A percentile compares a stretch with the other conserved stretches of the same genome.
Conservation (phyloP, 2,329 filamentous ascomycete species). For the Scedosporium minutisporum region DNA sequence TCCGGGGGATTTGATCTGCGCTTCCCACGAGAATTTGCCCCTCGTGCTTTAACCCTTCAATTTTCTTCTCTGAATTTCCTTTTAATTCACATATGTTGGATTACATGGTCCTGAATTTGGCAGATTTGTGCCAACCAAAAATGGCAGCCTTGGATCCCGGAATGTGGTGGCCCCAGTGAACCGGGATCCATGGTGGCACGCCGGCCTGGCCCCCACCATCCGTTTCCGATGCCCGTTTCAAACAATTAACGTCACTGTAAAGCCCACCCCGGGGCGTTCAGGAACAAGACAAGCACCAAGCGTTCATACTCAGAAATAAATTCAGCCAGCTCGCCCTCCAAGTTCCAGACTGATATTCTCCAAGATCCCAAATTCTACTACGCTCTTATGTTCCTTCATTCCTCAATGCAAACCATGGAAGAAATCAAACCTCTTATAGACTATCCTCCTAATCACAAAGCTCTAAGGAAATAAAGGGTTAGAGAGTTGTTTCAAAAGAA, state of each 20-base stretch:
- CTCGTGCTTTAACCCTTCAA: too few relatives aligned
- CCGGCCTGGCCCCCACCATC: background rate
- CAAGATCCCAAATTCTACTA: background rate
- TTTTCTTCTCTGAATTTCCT: too few relatives aligned
- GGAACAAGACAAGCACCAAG: background rate
- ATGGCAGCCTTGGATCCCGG: too few relatives aligned
- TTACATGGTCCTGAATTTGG: too few relatives aligned
- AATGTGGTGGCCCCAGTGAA: too few relatives aligned
- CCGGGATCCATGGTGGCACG: background rate
- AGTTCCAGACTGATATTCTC: background rate
- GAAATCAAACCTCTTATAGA: background rate
- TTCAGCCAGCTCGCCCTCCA: background rate
- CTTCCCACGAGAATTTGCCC: too few relatives aligned
- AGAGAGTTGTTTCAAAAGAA: background rate
- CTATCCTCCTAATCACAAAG: background rate
- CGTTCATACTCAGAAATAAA: background rate
- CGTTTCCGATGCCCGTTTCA: background rate
- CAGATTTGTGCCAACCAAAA: too few relatives aligned
- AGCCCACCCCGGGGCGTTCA: background rate
- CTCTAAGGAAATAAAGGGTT: background rate
- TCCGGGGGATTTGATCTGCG: too few relatives aligned
- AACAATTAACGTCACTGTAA: background rate
- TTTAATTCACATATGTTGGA: too few relatives aligned
- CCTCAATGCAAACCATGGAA: background rate
- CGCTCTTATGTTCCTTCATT: background rate